Evolutionary conservation across 2,329 filamentous ascomycete species (phyloP).

Genomic region (Blastomyces gilchristii): DNA sequence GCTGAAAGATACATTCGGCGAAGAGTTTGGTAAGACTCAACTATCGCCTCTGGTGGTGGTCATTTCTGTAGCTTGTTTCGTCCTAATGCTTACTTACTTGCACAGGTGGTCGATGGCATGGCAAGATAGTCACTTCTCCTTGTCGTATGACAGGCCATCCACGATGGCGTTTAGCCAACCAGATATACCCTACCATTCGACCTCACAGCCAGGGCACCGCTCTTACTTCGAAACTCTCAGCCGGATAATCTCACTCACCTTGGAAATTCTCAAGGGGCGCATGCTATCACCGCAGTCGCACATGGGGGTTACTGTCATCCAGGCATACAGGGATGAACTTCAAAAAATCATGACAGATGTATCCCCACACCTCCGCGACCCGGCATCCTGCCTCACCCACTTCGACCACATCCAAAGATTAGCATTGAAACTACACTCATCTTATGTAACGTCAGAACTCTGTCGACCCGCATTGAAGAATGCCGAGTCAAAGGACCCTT

Average conservation of each 20-base stretch:
- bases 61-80: neutral
- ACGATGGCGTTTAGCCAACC: constrained; percentile 45
- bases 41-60: neutral
- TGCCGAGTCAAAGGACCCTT: constrained; percentile 35
- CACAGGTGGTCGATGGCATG: constrained; percentile 52
- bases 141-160: constrained; percentile 52
- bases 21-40: constrained; percentile 33
- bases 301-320: constrained; percentile 45
- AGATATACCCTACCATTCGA: constrained; percentile 41
- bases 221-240: constrained; percentile 51
- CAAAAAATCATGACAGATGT: constrained; percentile 49
- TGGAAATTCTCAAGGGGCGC: constrained; percentile 51
- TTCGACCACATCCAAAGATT: constrained; percentile 50
- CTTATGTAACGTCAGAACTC: constrained; percentile 53
- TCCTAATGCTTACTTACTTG: neutral
- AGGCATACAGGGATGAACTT: constrained; percentile 48
- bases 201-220: constrained; percentile 39
- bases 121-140: constrained; percentile 54
- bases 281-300: constrained; percentile 45
- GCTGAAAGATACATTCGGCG: constrained; percentile 38
- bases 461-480: constrained; percentile 51
- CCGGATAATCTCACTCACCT: constrained; percentile 42
- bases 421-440: constrained; percentile 51
- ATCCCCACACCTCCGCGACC: constrained; percentile 48
- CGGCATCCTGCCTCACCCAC: constrained; percentile 30